phyloP scores from a whole-genome alignment of 139 green algal species.

The Astrephomene gubernaculifera region DNA sequence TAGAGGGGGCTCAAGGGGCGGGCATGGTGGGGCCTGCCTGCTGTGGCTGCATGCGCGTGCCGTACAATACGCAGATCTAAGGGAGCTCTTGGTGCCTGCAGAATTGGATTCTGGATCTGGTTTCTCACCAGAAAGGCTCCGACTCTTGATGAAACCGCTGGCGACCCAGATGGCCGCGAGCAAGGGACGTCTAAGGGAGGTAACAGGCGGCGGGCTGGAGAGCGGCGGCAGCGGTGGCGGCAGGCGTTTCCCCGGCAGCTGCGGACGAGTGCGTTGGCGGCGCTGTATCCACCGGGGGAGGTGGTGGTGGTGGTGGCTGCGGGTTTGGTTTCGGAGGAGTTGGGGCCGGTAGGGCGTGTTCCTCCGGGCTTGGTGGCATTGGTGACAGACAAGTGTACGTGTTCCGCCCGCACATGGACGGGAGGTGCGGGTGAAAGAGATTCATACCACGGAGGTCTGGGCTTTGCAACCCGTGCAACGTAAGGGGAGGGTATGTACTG shows the following conservation, averaged over 20 bases:
- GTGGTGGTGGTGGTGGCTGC: background rate
- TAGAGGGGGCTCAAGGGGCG: background rate
- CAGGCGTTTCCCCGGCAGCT: background rate
- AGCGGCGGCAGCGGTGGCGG: background rate
- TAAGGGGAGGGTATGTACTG: too few relatives aligned
- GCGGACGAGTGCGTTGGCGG: background rate
- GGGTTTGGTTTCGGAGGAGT: background rate
- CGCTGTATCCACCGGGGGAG: slow-evolving; percentile 20
- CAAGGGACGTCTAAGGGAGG: too few relatives aligned
- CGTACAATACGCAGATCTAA: background rate
- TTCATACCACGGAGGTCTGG: too few relatives aligned
- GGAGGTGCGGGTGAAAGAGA: too few relatives aligned
- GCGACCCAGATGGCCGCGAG: background rate
- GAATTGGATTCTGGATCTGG: too few relatives aligned
- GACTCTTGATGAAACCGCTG: background rate
- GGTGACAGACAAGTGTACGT: slow-evolving; percentile 27
- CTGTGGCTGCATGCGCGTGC: slow-evolving; percentile 25
- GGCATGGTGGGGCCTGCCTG: slow-evolving; percentile 5
- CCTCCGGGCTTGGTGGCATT: background rate
- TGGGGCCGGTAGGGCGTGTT: background rate
- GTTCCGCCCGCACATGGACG: background rate
- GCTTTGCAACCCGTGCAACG: too few relatives aligned
- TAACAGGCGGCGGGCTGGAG: too few relatives aligned
- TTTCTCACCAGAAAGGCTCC: too few relatives aligned
- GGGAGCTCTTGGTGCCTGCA: background rate